phyloP scores from a whole-genome alignment of 805 yeast genomes.

The Wickerhamomyces mucosus region DNA sequence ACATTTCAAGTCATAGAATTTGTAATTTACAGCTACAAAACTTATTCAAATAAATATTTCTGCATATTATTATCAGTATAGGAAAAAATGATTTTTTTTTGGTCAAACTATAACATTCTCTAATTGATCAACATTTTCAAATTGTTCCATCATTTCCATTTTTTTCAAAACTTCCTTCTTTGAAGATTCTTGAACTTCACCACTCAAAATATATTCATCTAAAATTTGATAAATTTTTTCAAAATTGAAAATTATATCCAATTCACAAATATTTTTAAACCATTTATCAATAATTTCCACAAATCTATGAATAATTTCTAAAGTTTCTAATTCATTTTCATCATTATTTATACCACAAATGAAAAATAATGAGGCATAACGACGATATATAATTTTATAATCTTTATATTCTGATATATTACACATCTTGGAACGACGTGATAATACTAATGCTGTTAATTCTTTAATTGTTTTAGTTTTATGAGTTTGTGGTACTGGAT shows the following conservation, averaged over 20 bases:
- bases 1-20: too few relatives aligned
- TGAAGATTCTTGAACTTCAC: conserved; percentile 77
- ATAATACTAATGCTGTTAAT: conserved; percentile 72
- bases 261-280: conserved; percentile 92
- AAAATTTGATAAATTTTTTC: conserved; percentile 86
- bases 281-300: conserved; percentile 96
- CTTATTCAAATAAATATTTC: too few relatives aligned
- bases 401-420: conserved; percentile 28
- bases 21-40: too few relatives aligned
- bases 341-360: conserved; percentile 75
- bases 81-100: too few relatives aligned
- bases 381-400: conserved; percentile 76
- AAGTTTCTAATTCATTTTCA: conserved; percentile 78
- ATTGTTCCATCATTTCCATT: conserved; percentile 77
- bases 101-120: conserved; percentile 31
- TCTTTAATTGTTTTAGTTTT: conserved; percentile 79
- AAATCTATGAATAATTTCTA: conserved; percentile 84
- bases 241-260: conserved; percentile 94
- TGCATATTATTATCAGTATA: too few relatives aligned
- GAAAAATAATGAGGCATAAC: conserved; percentile 91
- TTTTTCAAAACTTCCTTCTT: conserved; percentile 68
- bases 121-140: conserved; percentile 67
- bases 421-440: conserved; percentile 90
- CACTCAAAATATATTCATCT: conserved; percentile 85
- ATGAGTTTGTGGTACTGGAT: conserved; percentile 73